Evolutionary conservation across 2,329 filamentous ascomycete species (phyloP).

Genomic region (Diplodia sapinea): DNA sequence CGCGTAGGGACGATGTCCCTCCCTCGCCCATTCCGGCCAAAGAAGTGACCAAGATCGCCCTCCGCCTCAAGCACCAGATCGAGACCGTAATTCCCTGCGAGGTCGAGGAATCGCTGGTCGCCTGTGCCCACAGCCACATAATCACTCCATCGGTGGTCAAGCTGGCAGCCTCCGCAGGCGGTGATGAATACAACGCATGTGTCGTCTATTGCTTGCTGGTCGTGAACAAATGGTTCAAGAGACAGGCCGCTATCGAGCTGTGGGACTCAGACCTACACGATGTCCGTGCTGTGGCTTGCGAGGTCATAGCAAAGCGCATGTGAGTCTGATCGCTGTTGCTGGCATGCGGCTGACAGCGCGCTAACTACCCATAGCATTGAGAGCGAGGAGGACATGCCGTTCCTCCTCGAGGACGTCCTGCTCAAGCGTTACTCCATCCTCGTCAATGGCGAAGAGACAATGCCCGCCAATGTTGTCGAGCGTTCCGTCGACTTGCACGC

Average conservation of each 20-base stretch:
- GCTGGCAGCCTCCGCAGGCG: slow-evolving; percentile 82
- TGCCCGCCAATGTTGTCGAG: slow-evolving; percentile 86
- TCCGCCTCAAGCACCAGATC: slow-evolving; percentile 88
- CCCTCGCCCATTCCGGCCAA: slow-evolving; percentile 73
- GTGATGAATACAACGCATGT: slow-evolving; percentile 73
- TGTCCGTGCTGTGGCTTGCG: slow-evolving; percentile 80
- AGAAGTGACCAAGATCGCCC: slow-evolving; percentile 86
- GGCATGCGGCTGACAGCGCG: background rate
- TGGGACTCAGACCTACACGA: slow-evolving; percentile 90
- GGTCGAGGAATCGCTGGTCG: slow-evolving; percentile 76
- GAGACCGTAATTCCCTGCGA: slow-evolving; percentile 91
- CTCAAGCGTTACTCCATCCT: slow-evolving; percentile 88
- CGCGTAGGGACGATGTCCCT: slow-evolving; percentile 62
- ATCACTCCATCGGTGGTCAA: slow-evolving; percentile 80
- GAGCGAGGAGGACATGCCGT: slow-evolving; percentile 75
- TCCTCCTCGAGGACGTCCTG: slow-evolving; percentile 79
- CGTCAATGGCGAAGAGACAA: slow-evolving; percentile 71
- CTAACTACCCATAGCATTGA: slow-evolving; percentile 69
- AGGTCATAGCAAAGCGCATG: slow-evolving; percentile 85
- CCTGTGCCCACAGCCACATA: slow-evolving; percentile 79
- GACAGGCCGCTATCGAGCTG: slow-evolving; percentile 78
- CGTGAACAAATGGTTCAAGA: slow-evolving; percentile 75
- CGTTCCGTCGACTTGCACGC: slow-evolving; percentile 93
- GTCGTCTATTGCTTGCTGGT: slow-evolving; percentile 85
- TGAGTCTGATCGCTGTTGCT: slow-evolving; percentile 41